Percentiles rank a stretch among this genome's conserved stretches.
Conservation (phyloP, 192 early-diverging fungal genomes). For the Entomortierella parvispora region DNA sequence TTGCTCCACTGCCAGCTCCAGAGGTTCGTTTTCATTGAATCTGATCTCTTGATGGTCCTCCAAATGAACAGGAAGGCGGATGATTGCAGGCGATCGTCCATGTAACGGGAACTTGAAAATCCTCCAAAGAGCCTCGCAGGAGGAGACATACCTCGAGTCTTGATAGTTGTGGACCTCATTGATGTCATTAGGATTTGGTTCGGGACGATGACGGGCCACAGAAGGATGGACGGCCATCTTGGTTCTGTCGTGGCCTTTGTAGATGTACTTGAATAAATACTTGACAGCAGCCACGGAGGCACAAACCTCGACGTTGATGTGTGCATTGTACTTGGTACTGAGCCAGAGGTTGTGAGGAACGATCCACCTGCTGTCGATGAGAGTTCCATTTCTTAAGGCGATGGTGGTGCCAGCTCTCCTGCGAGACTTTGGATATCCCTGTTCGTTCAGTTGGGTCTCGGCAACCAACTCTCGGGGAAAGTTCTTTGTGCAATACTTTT, state of each 20-base stretch:
- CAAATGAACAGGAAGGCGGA: conserved; percentile 20
- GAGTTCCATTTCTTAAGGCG: not conserved
- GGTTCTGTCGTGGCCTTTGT: conserved; percentile 47
- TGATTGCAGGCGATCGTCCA: conserved; percentile 22
- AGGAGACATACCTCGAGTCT: conserved; percentile 28
- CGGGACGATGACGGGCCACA: conserved; percentile 1
- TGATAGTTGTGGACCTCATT: conserved; percentile 10
- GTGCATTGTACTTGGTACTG: conserved; percentile 47
- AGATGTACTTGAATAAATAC: conserved; percentile 55
- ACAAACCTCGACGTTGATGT: conserved; percentile 49
- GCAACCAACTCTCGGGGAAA: conserved; percentile 7
- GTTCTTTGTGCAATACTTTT: not conserved
- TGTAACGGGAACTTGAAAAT: conserved; percentile 44
- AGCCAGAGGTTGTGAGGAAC: conserved; percentile 47
- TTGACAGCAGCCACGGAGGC: conserved; percentile 27
- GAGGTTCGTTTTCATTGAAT: not conserved
- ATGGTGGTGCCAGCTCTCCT: not conserved
- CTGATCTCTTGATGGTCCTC: conserved; percentile 12
- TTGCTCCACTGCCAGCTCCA: not conserved
- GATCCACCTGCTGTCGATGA: conserved; percentile 46
- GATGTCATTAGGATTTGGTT: not conserved
- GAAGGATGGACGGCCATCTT: not conserved
- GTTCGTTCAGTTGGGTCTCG: too few relatives aligned
- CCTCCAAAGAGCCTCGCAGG: conserved; percentile 41
- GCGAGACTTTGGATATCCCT: conserved; percentile 43